phyloP scores from a whole-genome alignment of 2,329 filamentous ascomycete genomes.

The Fusarium fujikuroi region DNA sequence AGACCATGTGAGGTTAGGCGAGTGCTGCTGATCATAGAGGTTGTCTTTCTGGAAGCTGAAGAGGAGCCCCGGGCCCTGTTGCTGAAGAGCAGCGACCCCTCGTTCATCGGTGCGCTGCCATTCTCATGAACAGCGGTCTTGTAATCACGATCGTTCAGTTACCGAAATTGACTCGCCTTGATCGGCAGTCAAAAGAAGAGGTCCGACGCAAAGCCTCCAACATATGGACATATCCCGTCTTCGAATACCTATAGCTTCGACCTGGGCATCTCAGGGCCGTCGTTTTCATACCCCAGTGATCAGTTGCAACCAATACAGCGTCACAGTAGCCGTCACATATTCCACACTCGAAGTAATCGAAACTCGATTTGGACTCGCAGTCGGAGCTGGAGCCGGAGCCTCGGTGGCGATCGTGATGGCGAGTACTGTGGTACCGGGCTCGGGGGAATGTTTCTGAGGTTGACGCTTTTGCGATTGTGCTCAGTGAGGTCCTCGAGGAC shows the following conservation, averaged over 20 bases:
- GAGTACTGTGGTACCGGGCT: not conserved
- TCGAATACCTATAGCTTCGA: not conserved
- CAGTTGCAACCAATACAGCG: not conserved
- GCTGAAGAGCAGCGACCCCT: not conserved
- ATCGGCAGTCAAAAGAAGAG: not conserved
- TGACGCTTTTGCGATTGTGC: not conserved
- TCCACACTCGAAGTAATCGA: not conserved
- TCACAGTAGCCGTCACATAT: not conserved
- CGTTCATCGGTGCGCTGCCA: not conserved
- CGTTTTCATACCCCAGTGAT: not conserved
- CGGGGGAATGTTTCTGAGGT: fast-evolving
- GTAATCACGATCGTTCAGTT: not conserved
- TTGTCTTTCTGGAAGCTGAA: not conserved
- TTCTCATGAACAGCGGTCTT: not conserved
- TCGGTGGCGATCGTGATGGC: fast-evolving
- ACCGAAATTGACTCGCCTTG: not conserved
- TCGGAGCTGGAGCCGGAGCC: not conserved
- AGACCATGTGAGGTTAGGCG: not conserved
- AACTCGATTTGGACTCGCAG: fast-evolving
- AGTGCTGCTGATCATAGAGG: fast-evolving
- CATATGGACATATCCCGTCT: not conserved
- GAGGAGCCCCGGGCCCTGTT: not conserved
- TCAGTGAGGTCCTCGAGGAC: fast-evolving
- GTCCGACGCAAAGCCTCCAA: not conserved
- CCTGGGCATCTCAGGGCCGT: not conserved